These are phyloP conservation scores for Avena sativa DNA, from an alignment of 176 grass and related monocot genomes.

Conservation along the genomic window DNA sequence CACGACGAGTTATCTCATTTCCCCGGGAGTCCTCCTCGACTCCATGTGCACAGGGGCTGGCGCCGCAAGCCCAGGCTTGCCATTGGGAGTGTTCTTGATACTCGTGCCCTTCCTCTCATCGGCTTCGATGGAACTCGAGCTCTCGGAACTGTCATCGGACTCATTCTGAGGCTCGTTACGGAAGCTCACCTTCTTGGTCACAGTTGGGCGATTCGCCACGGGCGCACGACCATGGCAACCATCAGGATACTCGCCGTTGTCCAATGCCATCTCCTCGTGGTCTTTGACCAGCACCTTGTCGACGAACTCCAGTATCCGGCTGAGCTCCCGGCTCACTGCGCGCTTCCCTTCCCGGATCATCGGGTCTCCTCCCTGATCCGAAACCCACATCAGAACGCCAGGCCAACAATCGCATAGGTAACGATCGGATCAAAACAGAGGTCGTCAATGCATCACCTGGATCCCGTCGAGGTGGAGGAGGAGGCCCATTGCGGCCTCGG, in stretches of 20 bases:
- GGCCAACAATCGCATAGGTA: not conserved
- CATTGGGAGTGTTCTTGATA: constrained; percentile 35
- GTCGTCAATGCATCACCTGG: constrained; percentile 53
- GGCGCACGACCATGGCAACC: constrained; percentile 23
- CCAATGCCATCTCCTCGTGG: constrained; percentile 47
- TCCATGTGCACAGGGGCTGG: constrained; percentile 77
- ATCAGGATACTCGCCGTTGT: constrained; percentile 42
- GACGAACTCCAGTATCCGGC: constrained; percentile 79
- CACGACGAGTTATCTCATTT: constrained; percentile 41
- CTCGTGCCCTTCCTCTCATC: constrained; percentile 19
- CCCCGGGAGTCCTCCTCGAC: constrained; percentile 33
- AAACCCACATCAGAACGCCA: constrained; percentile 32
- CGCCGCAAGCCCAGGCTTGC: constrained; percentile 50
- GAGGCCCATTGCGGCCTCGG: constrained; percentile 62
- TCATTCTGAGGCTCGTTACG: constrained; percentile 31
- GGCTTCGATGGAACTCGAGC: constrained; percentile 41
- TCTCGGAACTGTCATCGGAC: constrained; percentile 47
- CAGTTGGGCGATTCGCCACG: not conserved
- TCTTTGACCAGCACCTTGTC: constrained; percentile 85
- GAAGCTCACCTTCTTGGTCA: constrained; percentile 50
- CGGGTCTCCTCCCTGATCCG: constrained; percentile 62
- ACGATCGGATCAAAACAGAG: constrained; percentile 6
- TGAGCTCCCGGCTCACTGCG: constrained; percentile 71
- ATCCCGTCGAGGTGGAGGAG: constrained; percentile 77
- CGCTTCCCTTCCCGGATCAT: constrained; percentile 91